These are phyloP conservation scores for Fraxinus excelsior DNA, from an alignment of 257 asterid species.

Conservation along the genomic window DNA sequence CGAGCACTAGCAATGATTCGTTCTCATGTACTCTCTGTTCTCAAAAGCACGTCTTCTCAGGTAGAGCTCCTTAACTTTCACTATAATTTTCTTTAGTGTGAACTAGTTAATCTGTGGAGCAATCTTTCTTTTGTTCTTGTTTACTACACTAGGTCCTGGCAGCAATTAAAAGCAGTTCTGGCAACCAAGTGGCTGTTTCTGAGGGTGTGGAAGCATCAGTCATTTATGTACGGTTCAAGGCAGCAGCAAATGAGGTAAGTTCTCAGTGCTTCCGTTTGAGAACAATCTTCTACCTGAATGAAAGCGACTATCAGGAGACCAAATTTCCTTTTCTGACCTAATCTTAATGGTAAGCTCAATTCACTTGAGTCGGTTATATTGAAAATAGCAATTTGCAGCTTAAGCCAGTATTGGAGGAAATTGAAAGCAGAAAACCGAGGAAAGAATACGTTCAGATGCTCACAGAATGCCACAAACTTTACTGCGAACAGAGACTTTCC, in stretches of 20 bases:
- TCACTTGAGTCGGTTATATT: conserved; percentile 23
- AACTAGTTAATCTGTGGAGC: conserved; percentile 22
- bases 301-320: conserved; percentile 14
- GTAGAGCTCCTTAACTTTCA: conserved; percentile 39
- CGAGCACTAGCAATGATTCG: conserved; percentile 98
- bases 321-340: conserved; percentile 4
- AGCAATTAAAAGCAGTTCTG: conserved; percentile 74
- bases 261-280: conserved; percentile 20
- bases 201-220: conserved; percentile 96
- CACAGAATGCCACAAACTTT: conserved; percentile 91
- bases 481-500: conserved; percentile 94
- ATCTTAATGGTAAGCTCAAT: conserved; percentile 16
- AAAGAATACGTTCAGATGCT: conserved; percentile 92
- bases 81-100: conserved; percentile 25
- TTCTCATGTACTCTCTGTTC: conserved; percentile 79
- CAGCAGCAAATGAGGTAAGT: conserved; percentile 92
- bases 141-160: conserved; percentile 65
- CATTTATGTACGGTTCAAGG: conserved; percentile 92
- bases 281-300: conserved; percentile 19
- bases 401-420: conserved; percentile 86
- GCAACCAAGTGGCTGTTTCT: conserved; percentile 71
- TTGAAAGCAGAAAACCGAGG: conserved; percentile 91
- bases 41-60: conserved; percentile 92
- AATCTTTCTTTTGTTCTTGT: conserved; percentile 4
- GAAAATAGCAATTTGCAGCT: conserved; percentile 61